Evolutionary conservation across 495 filamentous ascomycete genomes (phyloP).

Genomic region (Lasiosphaeria ovina): DNA sequence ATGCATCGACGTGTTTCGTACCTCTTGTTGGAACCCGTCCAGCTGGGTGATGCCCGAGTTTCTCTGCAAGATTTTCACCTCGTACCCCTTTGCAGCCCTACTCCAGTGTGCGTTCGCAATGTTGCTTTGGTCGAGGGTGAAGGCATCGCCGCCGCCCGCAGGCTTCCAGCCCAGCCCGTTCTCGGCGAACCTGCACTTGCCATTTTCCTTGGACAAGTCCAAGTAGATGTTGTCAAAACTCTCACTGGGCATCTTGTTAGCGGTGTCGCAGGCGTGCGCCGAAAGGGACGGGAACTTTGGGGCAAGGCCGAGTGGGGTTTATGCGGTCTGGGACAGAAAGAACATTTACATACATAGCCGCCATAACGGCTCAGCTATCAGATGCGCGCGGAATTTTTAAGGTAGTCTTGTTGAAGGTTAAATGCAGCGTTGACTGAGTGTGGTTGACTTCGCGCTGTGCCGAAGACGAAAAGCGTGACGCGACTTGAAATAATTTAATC

Average conservation of each 20-base stretch:
- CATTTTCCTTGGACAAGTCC: conserved; percentile 84
- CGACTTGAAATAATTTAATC: conserved; percentile 7
- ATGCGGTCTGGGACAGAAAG: not conserved
- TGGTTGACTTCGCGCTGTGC: not conserved
- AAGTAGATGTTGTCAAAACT: conserved; percentile 95
- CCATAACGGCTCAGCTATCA: not conserved
- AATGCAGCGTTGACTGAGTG: not conserved
- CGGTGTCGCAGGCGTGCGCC: not conserved
- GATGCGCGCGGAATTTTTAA: not conserved
- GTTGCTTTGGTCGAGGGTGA: conserved; percentile 81
- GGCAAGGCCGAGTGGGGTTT: too few relatives aligned
- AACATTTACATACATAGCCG: not conserved
- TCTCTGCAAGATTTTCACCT: conserved; percentile 83
- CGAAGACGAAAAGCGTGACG: conserved; percentile 6
- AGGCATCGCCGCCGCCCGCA: conserved; percentile 79
- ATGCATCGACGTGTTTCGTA: conserved; percentile 31
- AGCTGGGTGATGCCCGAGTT: conserved; percentile 85
- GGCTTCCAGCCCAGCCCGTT: conserved; percentile 94
- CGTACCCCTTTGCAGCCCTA: conserved; percentile 85
- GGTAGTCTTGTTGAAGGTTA: not conserved
- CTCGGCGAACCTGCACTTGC: conserved; percentile 91
- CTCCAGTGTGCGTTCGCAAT: conserved; percentile 91
- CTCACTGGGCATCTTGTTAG: conserved; percentile 53
- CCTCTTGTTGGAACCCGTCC: conserved; percentile 92
- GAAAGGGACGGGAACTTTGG: not conserved